A percentile compares a stretch with the other conserved stretches of the same genome.
phyloP scores from a whole-genome alignment of 306 rosid genomes.

The Vigna unguiculata region DNA sequence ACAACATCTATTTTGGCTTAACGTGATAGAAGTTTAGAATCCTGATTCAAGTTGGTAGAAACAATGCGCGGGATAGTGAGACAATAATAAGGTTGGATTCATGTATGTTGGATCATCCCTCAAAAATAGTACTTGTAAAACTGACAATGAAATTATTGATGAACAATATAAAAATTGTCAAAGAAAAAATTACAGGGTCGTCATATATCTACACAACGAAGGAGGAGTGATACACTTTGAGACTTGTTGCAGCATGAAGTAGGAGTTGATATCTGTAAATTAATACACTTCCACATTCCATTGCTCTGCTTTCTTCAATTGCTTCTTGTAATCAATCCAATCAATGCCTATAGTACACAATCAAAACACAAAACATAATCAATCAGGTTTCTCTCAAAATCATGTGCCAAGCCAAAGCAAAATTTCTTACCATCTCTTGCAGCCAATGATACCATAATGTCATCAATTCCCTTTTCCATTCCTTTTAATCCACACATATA shows the following conservation, averaged over 20 bases:
- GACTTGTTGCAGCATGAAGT: slow-evolving; percentile 41
- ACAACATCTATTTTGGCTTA: too few relatives aligned
- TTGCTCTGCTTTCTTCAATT: slow-evolving; percentile 91
- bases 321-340: slow-evolving; percentile 82
- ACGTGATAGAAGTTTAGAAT: too few relatives aligned
- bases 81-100: slow-evolving; percentile 39
- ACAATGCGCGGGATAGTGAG: not conserved
- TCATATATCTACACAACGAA: slow-evolving; percentile 64
- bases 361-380: slow-evolving; percentile 13
- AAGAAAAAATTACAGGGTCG: slow-evolving; percentile 43
- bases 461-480: slow-evolving; percentile 97
- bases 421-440: slow-evolving; percentile 76
- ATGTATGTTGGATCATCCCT: slow-evolving; percentile 46
- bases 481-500: slow-evolving; percentile 98
- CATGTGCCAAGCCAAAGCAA: not conserved
- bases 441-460: slow-evolving; percentile 85
- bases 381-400: slow-evolving; percentile 3
- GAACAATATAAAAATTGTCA: slow-evolving; percentile 10
- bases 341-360: slow-evolving; percentile 61
- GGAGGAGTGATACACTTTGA: slow-evolving; percentile 44
- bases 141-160: slow-evolving; percentile 42
- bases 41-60: too few relatives aligned
- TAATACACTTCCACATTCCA: slow-evolving; percentile 98
- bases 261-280: slow-evolving; percentile 54
- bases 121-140: slow-evolving; percentile 46